Conservation (phyloP, 495 filamentous ascomycete genomes). For the Achaetomiella virescens region DNA sequence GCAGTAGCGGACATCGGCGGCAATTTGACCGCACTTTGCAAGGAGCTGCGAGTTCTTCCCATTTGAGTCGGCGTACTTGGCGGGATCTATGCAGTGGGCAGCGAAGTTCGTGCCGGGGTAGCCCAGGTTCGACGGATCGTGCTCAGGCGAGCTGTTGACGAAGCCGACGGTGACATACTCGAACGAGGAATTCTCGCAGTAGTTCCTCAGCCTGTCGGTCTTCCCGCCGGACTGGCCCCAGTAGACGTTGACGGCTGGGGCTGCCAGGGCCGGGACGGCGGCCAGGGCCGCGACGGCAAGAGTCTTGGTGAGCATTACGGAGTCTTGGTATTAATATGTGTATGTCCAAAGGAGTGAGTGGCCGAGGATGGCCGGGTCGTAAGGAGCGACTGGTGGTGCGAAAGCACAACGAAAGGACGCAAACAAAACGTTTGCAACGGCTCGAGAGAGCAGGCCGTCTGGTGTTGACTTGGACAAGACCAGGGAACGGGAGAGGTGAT, state of each 20-base stretch:
- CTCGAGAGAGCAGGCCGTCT: constrained; percentile 33
- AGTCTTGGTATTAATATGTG: constrained; percentile 17
- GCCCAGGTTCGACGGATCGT: constrained; percentile 24
- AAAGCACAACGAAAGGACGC: constrained; percentile 42
- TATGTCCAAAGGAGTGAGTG: constrained; percentile 20
- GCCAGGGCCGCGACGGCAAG: constrained; percentile 31
- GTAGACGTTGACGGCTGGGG: constrained; percentile 30
- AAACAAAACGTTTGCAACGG: constrained; percentile 41
- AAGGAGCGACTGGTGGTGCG: constrained; percentile 30
- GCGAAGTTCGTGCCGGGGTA: constrained; percentile 42
- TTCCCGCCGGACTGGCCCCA: constrained; percentile 30
- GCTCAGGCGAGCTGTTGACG: constrained; percentile 37
- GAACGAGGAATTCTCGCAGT: constrained; percentile 30
- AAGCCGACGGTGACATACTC: constrained; percentile 40
- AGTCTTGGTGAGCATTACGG: constrained; percentile 32
- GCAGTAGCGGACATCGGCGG: constrained; percentile 54
- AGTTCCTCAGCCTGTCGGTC: constrained; percentile 21
- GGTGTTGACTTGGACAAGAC: constrained; percentile 29
- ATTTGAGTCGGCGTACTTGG: constrained; percentile 24
- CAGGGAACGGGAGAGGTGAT: constrained; percentile 15
- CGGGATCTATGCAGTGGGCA: constrained; percentile 28
- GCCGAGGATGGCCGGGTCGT: constrained; percentile 24
- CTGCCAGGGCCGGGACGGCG: constrained; percentile 26
- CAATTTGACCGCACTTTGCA: constrained; percentile 34
- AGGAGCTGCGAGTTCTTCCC: constrained; percentile 35